phyloP scores from a whole-genome alignment of 1,139 yeast genomes.

The Yamadazyma epiphylla region DNA sequence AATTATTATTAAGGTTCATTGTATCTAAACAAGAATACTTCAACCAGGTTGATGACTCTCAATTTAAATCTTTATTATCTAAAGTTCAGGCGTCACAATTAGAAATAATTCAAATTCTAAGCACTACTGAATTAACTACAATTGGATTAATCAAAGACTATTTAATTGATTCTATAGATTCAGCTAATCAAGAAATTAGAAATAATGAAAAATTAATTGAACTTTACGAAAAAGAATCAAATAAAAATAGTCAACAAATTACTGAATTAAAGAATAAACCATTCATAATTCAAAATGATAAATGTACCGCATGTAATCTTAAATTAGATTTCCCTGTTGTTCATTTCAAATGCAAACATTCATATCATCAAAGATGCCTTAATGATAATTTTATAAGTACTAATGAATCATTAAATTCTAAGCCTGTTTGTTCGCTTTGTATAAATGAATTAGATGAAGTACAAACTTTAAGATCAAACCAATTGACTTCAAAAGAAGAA shows the following conservation, averaged over 20 bases:
- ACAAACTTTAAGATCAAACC: conserved; percentile 54
- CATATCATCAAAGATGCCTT: conserved; percentile 82
- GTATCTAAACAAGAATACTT: conserved; percentile 56
- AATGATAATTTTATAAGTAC: conserved; percentile 35
- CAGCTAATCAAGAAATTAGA: conserved; percentile 61
- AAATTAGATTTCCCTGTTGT: conserved; percentile 75
- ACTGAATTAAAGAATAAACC: conserved; percentile 52
- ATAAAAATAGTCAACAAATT: conserved; percentile 50
- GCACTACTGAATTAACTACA: conserved; percentile 53
- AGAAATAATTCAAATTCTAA: conserved; percentile 68
- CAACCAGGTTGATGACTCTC: conserved; percentile 49
- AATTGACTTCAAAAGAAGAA: conserved; percentile 58
- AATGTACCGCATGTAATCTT: conserved; percentile 68
- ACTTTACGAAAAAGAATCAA: conserved; percentile 68
- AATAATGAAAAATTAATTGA: conserved; percentile 65
- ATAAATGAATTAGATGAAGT: conserved; percentile 65
- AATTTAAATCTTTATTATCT: conserved; percentile 47
- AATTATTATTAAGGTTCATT: conserved; percentile 61
- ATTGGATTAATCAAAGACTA: conserved; percentile 73
- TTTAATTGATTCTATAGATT: conserved; percentile 57
- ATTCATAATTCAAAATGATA: conserved; percentile 61
- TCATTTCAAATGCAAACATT: conserved; percentile 84
- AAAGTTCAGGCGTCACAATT: conserved; percentile 67
- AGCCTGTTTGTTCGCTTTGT: conserved; percentile 65
- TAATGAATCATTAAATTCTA: conserved; percentile 14